These are phyloP conservation scores for Lithocarpus polystachyus DNA, from an alignment of 306 rosid species.

Conservation along the genomic window DNA sequence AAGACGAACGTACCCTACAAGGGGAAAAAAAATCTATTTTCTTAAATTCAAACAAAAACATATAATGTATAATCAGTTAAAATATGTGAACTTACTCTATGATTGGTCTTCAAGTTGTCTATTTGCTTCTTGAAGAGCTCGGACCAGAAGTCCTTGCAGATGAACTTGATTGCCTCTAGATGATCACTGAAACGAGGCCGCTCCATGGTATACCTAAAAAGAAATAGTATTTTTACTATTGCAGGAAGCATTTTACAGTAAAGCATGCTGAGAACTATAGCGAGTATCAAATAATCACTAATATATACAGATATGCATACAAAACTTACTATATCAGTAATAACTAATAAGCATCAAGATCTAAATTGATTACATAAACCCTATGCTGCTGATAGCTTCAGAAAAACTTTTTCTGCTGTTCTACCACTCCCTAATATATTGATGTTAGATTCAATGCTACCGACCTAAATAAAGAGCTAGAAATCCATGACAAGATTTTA, in stretches of 20 bases:
- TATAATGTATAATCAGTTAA: not conserved
- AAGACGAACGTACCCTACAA: slow-evolving; percentile 92
- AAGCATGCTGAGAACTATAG: not conserved
- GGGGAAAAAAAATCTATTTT: slow-evolving; percentile 9
- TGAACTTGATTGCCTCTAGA: slow-evolving; percentile 93
- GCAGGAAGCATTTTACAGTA: slow-evolving; percentile 2
- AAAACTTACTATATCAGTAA: too few species aligned
- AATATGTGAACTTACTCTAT: slow-evolving; percentile 51
- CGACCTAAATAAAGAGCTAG: not conserved
- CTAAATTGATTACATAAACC: too few species aligned
- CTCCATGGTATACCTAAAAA: slow-evolving; percentile 82
- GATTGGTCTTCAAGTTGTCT: slow-evolving; percentile 95
- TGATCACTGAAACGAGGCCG: slow-evolving; percentile 92
- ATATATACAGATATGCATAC: too few species aligned
- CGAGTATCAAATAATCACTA: not conserved
- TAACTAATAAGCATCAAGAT: too few species aligned
- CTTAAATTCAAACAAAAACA: slow-evolving; percentile 10
- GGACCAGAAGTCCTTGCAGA: slow-evolving; percentile 98
- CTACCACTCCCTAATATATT: not conserved
- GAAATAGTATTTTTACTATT: not conserved
- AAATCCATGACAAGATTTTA: not conserved
- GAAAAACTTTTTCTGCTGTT: not conserved
- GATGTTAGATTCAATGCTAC: not conserved
- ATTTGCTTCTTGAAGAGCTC: slow-evolving; percentile 98
- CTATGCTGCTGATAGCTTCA: not conserved